These are phyloP conservation scores for Limtongozyma cylindracea DNA, from an alignment of 805 yeast species.

Conservation along the genomic window DNA sequence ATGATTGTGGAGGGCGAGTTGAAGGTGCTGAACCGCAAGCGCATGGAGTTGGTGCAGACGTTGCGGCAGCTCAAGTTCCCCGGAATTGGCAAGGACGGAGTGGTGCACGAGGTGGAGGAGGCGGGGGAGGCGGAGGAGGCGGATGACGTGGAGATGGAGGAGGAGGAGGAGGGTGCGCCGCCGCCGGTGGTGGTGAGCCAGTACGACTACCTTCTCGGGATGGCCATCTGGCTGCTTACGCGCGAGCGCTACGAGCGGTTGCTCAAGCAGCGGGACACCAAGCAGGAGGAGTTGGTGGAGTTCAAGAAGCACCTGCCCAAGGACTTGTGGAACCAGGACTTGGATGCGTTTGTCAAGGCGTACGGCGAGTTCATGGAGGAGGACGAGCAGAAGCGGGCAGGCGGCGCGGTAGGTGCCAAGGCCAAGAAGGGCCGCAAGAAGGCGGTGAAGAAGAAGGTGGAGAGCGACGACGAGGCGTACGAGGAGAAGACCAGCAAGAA, in stretches of 20 bases:
- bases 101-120: conserved; percentile 7
- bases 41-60: conserved; percentile 34
- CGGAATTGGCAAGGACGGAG: conserved; percentile 42
- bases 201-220: conserved; percentile 72
- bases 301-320: conserved; percentile 51
- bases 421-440: conserved; percentile 16
- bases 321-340: conserved; percentile 71
- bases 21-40: conserved; percentile 48
- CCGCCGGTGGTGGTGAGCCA: conserved; percentile 27
- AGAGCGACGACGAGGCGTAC: conserved; percentile 2
- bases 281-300: conserved; percentile 41
- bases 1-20: conserved; percentile 62
- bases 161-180: conserved; percentile 11
- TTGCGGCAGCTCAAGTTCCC: conserved; percentile 48
- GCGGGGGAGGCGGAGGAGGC: conserved; percentile 13
- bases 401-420: conserved; percentile 13
- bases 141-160: conserved; percentile 12
- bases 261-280: conserved; percentile 43
- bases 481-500: conserved; percentile 2
- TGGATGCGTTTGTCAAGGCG: conserved; percentile 41
- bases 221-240: conserved; percentile 89
- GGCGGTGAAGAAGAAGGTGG: conserved; percentile 2
- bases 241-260: conserved; percentile 68
- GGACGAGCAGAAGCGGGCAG: conserved; percentile 34
- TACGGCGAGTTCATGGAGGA: conserved; percentile 45